Evolutionary conservation across 352 stramenopile genomes (phyloP).

Genomic region (Pythium graminicola): DNA sequence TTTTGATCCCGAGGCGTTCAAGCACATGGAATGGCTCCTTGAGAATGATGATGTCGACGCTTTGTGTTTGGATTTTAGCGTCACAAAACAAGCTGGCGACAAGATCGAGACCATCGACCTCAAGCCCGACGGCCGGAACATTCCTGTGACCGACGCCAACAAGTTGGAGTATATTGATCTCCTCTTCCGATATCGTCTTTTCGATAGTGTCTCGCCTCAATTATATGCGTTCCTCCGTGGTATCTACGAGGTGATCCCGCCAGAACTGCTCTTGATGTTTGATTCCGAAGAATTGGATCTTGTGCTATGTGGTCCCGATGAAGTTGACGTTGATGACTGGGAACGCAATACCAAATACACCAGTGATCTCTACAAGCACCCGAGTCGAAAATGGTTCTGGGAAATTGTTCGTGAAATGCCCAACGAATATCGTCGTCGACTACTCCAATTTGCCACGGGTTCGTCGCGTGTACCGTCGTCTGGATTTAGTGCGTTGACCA

Average conservation of each 20-base stretch:
- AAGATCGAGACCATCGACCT: constrained; percentile 51
- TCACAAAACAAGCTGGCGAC: constrained; percentile 27
- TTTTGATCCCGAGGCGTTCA: constrained; percentile 23
- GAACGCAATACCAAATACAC: constrained; percentile 52
- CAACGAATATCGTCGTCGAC: constrained; percentile 21
- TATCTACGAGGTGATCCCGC: constrained; percentile 87
- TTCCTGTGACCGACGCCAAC: constrained; percentile 86
- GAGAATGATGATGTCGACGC: constrained; percentile 10
- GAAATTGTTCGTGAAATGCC: constrained; percentile 44
- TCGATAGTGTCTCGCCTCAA: constrained; percentile 80
- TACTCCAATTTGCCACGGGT: constrained; percentile 24
- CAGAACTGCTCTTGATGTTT: constrained; percentile 83
- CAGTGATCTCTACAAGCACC: constrained; percentile 29
- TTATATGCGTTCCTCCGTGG: constrained; percentile 82
- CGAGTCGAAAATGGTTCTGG: constrained; percentile 88
- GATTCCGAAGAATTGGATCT: constrained; percentile 91
- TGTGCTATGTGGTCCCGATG: constrained; percentile 84
- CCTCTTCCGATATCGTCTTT: constrained; percentile 78
- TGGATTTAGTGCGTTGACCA: constrained; percentile 22
- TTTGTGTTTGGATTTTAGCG: constrained; percentile 43
- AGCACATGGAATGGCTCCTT: constrained; percentile 18
- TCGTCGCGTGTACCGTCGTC: constrained; percentile 28
- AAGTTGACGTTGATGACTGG: constrained; percentile 90
- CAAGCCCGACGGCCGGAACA: constrained; percentile 54
- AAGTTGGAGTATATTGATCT: constrained; percentile 80